phyloP scores from a whole-genome alignment of 805 yeast genomes.

The Naumovozyma dairenensis region DNA sequence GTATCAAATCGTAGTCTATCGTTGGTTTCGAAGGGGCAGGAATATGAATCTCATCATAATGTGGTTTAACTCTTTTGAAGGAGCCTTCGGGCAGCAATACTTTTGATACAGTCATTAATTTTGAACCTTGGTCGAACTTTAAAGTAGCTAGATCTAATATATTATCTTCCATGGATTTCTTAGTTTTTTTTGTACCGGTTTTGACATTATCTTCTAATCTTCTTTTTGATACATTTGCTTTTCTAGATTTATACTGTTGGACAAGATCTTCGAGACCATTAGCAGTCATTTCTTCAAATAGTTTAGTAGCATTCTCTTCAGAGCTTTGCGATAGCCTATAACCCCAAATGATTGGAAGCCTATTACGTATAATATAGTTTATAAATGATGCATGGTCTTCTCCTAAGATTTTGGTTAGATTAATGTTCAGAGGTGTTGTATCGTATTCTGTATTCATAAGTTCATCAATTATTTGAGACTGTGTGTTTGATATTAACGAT shows the following conservation, averaged over 20 bases:
- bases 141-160: slow-evolving; percentile 55
- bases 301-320: slow-evolving; percentile 28
- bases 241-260: slow-evolving; percentile 31
- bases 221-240: slow-evolving; percentile 4
- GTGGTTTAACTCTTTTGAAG: slow-evolving; percentile 56
- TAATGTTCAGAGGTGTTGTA: slow-evolving; percentile 41
- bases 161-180: slow-evolving; percentile 9
- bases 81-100: slow-evolving; percentile 79
- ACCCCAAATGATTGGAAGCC: slow-evolving; percentile 47
- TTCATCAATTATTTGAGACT: slow-evolving; percentile 32
- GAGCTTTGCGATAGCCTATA: slow-evolving; percentile 34
- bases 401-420: slow-evolving; percentile 44
- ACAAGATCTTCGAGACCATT: slow-evolving; percentile 35
- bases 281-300: slow-evolving; percentile 37
- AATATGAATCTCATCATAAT: slow-evolving; percentile 83
- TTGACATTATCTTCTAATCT: slow-evolving; percentile 1
- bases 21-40: slow-evolving; percentile 66
- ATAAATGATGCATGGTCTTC: slow-evolving; percentile 43
- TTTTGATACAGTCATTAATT: slow-evolving; percentile 53
- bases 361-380: slow-evolving; percentile 39
- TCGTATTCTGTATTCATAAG: slow-evolving; percentile 32
- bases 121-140: slow-evolving; percentile 64
- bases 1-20: slow-evolving; percentile 36
- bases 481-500: slow-evolving; percentile 32
- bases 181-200: slow-evolving; percentile 16